A percentile compares a stretch with the other conserved stretches of the same genome.
These are phyloP conservation scores for Xerocomus spinulosus DNA, from an alignment of 768 basidiomycete genomes.

Conservation along the genomic window DNA sequence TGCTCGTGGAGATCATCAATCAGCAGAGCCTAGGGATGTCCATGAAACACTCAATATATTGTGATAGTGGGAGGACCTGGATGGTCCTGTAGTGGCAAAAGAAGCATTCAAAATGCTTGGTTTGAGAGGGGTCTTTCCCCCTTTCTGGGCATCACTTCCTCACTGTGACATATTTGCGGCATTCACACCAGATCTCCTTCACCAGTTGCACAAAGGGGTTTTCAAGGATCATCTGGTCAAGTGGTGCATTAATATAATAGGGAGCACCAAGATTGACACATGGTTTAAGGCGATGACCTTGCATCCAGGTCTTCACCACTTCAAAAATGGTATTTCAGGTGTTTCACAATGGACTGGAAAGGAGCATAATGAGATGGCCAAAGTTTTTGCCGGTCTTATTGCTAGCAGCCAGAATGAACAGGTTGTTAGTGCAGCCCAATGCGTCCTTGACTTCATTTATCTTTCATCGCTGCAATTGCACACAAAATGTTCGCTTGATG, in stretches of 20 bases:
- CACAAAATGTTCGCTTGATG: constrained; percentile 20
- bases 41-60: too few species aligned
- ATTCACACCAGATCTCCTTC: neutral
- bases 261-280: neutral
- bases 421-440: neutral
- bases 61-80: too few species aligned
- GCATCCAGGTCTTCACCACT: neutral
- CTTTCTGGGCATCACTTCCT: neutral
- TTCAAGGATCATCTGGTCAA: constrained; percentile 3
- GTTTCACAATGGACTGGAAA: neutral
- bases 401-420: neutral
- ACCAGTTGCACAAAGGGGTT: neutral
- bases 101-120: too few species aligned
- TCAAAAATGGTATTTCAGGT: neutral
- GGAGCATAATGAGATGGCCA: neutral
- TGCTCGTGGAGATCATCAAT: neutral
- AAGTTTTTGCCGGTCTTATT: neutral
- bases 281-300: neutral
- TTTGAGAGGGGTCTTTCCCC: constrained; percentile 1
- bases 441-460: constrained; percentile 38
- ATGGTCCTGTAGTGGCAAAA: too few species aligned
- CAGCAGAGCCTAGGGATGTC: too few species aligned
- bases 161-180: neutral
- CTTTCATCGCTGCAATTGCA: constrained; percentile 34
- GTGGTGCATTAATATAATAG: neutral